These are phyloP conservation scores for Hypomyces perniciosus DNA, from an alignment of 2,329 filamentous ascomycete genomes.

Conservation along the genomic window DNA sequence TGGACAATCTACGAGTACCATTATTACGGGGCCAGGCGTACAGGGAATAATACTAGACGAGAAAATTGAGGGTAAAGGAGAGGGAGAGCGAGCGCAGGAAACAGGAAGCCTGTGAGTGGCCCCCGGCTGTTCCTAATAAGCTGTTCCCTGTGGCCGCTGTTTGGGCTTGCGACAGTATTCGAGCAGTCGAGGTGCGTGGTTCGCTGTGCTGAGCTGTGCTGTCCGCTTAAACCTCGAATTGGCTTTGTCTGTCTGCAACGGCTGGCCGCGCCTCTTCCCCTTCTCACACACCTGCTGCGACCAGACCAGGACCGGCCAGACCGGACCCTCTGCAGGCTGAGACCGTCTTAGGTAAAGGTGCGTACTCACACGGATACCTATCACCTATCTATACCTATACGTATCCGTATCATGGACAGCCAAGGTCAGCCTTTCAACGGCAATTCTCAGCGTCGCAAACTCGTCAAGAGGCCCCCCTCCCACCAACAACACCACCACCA, in stretches of 20 bases:
- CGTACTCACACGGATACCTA: constrained; percentile 6
- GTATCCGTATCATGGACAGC: constrained; percentile 40
- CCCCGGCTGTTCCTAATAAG: not conserved
- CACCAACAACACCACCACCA: constrained; percentile 28
- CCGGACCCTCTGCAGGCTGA: constrained; percentile 15
- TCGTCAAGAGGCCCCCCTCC: constrained; percentile 57
- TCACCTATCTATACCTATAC: not conserved
- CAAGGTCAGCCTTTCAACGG: constrained; percentile 38
- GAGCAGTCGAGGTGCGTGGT: not conserved
- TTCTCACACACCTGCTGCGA: constrained; percentile 12
- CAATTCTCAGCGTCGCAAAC: constrained; percentile 51
- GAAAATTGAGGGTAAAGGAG: constrained; percentile 4
- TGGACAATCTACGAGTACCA: constrained; percentile 5
- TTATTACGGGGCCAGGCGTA: constrained; percentile 7
- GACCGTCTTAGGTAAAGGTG: constrained; percentile 21
- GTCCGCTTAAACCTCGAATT: constrained; percentile 4
- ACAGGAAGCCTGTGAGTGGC: not conserved
- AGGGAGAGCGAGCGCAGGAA: not conserved
- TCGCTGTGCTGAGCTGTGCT: not conserved
- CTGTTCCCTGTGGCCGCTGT: too few species aligned
- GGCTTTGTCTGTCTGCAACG: constrained; percentile 4
- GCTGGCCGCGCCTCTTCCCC: constrained; percentile 11
- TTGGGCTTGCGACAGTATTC: too few species aligned
- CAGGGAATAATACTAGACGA: constrained; percentile 7
- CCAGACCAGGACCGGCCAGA: constrained; percentile 5